Percentiles rank a stretch among this genome's conserved stretches.
Conservation (phyloP, 2,329 filamentous ascomycete species). For the Fusarium albidum region DNA sequence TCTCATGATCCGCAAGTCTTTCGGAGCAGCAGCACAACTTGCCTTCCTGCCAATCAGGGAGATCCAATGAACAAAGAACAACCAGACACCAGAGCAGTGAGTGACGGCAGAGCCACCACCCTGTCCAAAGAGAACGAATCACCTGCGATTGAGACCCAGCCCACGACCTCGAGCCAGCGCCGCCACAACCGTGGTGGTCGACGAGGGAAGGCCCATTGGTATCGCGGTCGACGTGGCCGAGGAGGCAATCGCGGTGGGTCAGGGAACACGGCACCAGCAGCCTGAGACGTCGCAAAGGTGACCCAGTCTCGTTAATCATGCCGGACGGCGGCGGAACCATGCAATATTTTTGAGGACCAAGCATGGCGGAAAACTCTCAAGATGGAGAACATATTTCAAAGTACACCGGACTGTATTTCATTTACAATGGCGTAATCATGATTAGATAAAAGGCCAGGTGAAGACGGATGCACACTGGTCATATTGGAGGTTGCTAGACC, state of each 20-base stretch:
- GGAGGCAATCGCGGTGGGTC: constrained; percentile 21
- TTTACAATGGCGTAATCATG: constrained; percentile 3
- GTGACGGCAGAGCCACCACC: background rate
- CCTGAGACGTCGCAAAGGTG: constrained; percentile 8
- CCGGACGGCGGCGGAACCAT: background rate
- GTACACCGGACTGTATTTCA: background rate
- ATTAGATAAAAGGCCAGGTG: constrained; percentile 12
- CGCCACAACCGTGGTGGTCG: constrained; percentile 35
- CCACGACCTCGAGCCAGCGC: constrained; percentile 9
- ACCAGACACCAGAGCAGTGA: background rate
- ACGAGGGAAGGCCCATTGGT: constrained; percentile 38
- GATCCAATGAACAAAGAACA: constrained; percentile 2
- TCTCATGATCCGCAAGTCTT: background rate
- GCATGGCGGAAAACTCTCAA: background rate
- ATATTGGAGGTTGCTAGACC: background rate
- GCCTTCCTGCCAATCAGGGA: background rate
- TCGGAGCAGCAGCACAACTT: constrained; percentile 3
- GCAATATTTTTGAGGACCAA: constrained; percentile 1
- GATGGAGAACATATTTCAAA: background rate
- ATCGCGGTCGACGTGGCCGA: constrained; percentile 41
- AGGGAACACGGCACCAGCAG: constrained; percentile 1
- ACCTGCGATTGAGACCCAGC: constrained; percentile 4
- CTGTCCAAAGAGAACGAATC: constrained; percentile 21
- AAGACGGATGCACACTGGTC: background rate
- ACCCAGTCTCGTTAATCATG: background rate